Base-by-base conservation (phyloP, 2,329 filamentous ascomycete species). In the Ustulina deusta region DNA sequence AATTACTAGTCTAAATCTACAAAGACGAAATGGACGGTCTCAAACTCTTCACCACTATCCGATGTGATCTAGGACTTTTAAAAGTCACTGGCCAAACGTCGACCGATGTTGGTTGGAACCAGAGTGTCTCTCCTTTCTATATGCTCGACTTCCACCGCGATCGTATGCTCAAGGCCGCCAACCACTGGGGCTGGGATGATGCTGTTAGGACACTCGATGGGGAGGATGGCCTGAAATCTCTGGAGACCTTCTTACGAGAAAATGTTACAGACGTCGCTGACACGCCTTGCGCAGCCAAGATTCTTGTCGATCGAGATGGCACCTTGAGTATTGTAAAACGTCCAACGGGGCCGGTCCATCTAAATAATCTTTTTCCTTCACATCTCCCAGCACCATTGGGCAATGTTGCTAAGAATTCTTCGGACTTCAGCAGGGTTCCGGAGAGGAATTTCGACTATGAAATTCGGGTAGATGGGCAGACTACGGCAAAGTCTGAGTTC, bases 121-220 rank as follows among this genome's bases (percentile, higher is more conserved):
- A 81, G 72, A 71, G 82, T 29, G 75, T 81, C 6, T 92, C 89
- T 9, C 87, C 90, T 0, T 90, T 93, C 73, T 97, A 97, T 79
- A 93, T 97, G 85, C 86, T 96, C 17, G 84, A 89, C 65, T 90
- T 90, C 72, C 94, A 97, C 78, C 87, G 89, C 52, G 91, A 94
- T 77, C 90, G 94, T 61, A 86, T 97, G 77, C 83, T 93, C n/a
- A 85, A 82, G 64, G 89, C 88, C 15, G 88, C 88, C 5, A 78
- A 74, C 5, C 77, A 90, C 71, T 91, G 87, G 82, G 75, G 79
- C 6, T 91, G 87, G 88, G 72, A 79, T 1, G 68, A 75, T 3
- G 87, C 84, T 0, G 72, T 85, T 10, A 74, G 81, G 0, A 69
- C 73, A 3, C 78, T 90, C 6, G 75, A 79, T 0, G 87, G 86